Conservation (phyloP, 352 stramenopile species). For the Pythium angustatum region DNA sequence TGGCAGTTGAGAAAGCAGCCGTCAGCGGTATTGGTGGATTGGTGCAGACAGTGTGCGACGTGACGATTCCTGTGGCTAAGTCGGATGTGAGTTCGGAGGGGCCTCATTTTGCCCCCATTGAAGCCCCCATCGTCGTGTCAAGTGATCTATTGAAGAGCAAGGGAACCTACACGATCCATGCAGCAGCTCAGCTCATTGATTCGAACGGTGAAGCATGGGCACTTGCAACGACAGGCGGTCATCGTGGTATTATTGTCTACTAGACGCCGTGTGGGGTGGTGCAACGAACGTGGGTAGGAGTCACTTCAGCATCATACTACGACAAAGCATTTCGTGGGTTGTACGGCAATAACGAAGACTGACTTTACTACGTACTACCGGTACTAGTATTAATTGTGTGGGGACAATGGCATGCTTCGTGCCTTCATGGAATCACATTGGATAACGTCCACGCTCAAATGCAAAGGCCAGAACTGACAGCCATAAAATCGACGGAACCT, state of each 20-base stretch:
- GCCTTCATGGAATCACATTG: no score
- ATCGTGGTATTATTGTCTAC: slow-evolving; percentile 56
- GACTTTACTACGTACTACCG: no score
- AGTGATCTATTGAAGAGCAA: slow-evolving; percentile 39
- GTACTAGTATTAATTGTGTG: no score
- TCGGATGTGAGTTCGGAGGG: background rate
- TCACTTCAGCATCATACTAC: no score
- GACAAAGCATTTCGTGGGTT: no score
- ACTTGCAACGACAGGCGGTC: slow-evolving; percentile 41
- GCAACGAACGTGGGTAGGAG: no score
- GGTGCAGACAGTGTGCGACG: background rate
- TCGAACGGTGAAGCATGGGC: slow-evolving; percentile 34
- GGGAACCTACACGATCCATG: slow-evolving; percentile 47
- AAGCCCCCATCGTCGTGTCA: slow-evolving; percentile 45
- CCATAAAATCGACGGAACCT: no score
- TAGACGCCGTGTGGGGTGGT: slow-evolving; percentile 18
- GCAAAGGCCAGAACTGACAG: no score
- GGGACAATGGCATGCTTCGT: no score
- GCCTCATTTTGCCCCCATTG: slow-evolving; percentile 38
- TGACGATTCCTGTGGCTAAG: background rate
- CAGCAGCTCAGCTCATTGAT: slow-evolving; percentile 37
- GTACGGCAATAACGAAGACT: no score
- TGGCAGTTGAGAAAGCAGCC: slow-evolving; percentile 32
- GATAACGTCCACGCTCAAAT: no score
- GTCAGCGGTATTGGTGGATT: background rate